A percentile compares a stretch with the other conserved stretches of the same genome.
Evolutionary conservation across 768 basidiomycete genomes (phyloP).

Genomic region (Leccinum rimulosum): DNA sequence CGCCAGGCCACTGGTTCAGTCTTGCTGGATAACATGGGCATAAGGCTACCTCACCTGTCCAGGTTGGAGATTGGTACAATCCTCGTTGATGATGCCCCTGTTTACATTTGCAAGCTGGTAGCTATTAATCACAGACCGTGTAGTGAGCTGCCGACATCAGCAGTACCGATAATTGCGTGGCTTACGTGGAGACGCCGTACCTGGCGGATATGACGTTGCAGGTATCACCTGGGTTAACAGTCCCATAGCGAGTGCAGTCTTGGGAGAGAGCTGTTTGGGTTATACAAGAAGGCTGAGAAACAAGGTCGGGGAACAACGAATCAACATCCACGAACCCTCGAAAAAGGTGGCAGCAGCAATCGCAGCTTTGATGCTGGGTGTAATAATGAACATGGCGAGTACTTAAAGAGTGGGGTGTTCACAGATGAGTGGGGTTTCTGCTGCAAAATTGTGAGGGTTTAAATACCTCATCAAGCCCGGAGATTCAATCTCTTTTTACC

Average conservation of each 20-base stretch:
- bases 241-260: neutral
- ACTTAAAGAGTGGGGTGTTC: neutral
- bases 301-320: neutral
- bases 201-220: conserved; percentile 32
- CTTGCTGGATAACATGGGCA: neutral
- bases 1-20: neutral
- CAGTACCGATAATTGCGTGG: neutral
- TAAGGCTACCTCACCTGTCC: conserved; percentile 40
- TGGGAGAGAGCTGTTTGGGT: neutral
- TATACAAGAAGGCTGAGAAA: neutral
- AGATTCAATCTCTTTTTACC: too few species aligned
- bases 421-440: too few species aligned
- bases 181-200: conserved; percentile 62
- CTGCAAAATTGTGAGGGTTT: too few species aligned
- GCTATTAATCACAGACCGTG: conserved; percentile 24
- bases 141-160: neutral
- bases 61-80: conserved; percentile 53
- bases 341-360: neutral
- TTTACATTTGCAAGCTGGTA: conserved; percentile 61
- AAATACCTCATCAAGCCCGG: too few species aligned
- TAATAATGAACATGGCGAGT: neutral
- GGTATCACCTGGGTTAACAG: neutral
- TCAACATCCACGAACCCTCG: neutral
- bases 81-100: conserved; percentile 39
- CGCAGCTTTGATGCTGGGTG: neutral